These are phyloP conservation scores for Boletellus sp. DNA, from an alignment of 1,284 basidiomycete species.

Conservation along the genomic window DNA sequence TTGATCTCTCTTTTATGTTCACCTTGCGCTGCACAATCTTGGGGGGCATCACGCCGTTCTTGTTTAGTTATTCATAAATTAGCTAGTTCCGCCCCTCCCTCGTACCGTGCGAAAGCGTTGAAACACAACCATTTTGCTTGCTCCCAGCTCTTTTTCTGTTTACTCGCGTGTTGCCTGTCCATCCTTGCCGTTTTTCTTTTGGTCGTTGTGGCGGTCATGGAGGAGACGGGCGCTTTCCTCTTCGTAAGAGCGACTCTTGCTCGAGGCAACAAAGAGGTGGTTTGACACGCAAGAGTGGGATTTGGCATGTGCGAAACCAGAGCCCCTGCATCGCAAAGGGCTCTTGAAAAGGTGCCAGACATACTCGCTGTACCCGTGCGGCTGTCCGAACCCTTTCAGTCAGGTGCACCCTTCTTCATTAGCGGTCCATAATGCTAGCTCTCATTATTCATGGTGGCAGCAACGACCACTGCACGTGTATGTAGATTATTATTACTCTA, in stretches of 20 bases:
- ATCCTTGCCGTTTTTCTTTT: constrained; percentile 33
- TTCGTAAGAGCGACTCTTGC: constrained; percentile 34
- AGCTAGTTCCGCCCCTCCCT: neutral
- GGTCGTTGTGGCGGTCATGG: constrained; percentile 18
- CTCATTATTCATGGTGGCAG: constrained; percentile 19
- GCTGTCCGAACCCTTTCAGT: too few species aligned
- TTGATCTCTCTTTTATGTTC: constrained; percentile 8
- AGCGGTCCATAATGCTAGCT: neutral
- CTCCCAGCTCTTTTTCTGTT: neutral
- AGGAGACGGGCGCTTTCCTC: constrained; percentile 41
- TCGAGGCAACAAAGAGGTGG: constrained; percentile 46
- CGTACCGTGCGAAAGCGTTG: constrained; percentile 21
- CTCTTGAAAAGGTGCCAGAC: constrained; percentile 14
- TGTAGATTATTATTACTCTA: constrained; percentile 22
- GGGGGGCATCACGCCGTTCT: neutral
- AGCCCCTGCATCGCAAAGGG: neutral
- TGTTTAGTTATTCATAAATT: constrained; percentile 30
- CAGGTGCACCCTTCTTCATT: too few species aligned
- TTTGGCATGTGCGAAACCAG: constrained; percentile 14
- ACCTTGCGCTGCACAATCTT: neutral
- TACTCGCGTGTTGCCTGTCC: constrained; percentile 33
- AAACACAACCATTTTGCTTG: neutral
- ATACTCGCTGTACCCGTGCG: neutral
- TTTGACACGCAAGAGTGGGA: constrained; percentile 43
- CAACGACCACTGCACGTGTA: constrained; percentile 10